Base-by-base conservation (phyloP, 352 stramenopile genomes). In the Achlya hypogyna region DNA sequence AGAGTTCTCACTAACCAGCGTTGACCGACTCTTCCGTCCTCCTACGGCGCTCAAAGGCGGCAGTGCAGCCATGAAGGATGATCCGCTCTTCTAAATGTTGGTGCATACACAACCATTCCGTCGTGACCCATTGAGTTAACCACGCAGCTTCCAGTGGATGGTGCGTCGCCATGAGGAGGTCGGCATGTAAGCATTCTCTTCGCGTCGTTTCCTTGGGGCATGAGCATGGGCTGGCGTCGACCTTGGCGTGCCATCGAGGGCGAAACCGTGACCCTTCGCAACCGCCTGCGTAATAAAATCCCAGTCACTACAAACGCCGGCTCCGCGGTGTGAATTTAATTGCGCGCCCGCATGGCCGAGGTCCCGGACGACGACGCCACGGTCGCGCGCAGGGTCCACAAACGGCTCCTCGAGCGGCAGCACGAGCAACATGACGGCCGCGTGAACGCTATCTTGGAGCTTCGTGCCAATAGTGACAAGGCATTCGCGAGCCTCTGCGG, bases 391-490 rank as follows among this genome's bases (percentile, higher is more conserved):
- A 45, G n/a, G 38, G 52, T 69, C 20, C 49, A 76, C 0, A 79
- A 89, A 45, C 78, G 73, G 1, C 60, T 72, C 40, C 86, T 87
- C 53, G 69, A 89, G 4, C 27, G 69, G 1, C 71, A 78, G 25
- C 82, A 89, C 76, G 58, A 74, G 58, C 63, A 79, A 56, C 78
- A 78, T 20, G 54, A 38, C 0, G 52, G 69, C 5, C 78, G 84
- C 20, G 60, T 87, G 0, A 70, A 86, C 14, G 80, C 80, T 12
- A 72, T 91, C 9, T 20, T 91, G 35, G 69, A 77, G 65, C 73
- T 93, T 29, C 91, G 91, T 22, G 64, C 49, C 1, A 81, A 79
- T 25, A 65, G 88, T 12, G 80, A 89, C 16, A 69, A 76, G 28
- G 84, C 81, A 16, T 69, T 71, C 0, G 64, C 75, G 3, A 69